Evolutionary conservation across 768 basidiomycete species (phyloP), one percentile per base, ranked within the genome.

Genomic region (Cystobasidium onofrii): DNA sequence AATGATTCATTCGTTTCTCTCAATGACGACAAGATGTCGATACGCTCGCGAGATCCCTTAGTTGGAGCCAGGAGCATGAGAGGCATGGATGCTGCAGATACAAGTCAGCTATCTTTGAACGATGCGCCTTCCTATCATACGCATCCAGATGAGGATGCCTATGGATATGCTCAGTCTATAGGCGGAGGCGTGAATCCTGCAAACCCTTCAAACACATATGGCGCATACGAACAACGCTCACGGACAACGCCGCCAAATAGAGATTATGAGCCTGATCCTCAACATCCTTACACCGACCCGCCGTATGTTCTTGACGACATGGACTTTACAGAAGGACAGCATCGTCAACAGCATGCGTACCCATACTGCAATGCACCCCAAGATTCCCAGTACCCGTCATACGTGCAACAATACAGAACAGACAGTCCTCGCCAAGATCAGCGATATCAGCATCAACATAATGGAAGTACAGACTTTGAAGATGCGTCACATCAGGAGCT

Each of bases 211-310:
- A 33, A 67, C n/a, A 23, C 39, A 17, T 43, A 43, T 52, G 44
- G 44, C 10, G n/a, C 44, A 25, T 46, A 67, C 25, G 57, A 60
- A 15, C 33, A 60, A 3, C 25, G 33, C 15, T 39, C 39, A 7
- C 27, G 57, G 27, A 29, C 57, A 20, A 15, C 57, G 33, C 57
- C 57, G 20, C 57, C 25, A 29, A 34, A 29, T 20, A 54, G 50
- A n/a, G 34, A 64, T 18, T 64, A 41, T 27, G 65, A 36, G 69
- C 69, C 69, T 29, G 69, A 71, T 29, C 69, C 69, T 34, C 29
- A 55, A 31, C 69, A 71, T 43, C 69, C 69, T 31, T 60, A 57
- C 31, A 36, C 52, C 15, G 69, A 71, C n/a, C 69, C 69, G 10
- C 69, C 69, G 15, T 71, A 71, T 27, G 55, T 52, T 20, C 52